Conservation (phyloP, 2,329 filamentous ascomycete genomes). For the Monosporascus sp. region DNA sequence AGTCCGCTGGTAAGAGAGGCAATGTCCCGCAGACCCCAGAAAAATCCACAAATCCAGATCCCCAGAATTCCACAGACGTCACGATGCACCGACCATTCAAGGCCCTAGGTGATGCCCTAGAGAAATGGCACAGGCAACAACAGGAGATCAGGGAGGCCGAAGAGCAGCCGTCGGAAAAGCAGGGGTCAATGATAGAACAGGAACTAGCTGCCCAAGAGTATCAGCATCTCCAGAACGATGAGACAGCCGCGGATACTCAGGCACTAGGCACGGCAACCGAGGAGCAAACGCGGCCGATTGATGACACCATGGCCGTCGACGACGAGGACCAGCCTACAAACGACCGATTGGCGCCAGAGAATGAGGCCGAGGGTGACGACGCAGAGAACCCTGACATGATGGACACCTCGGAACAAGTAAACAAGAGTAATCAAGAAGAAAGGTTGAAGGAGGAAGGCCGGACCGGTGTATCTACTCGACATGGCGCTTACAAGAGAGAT, state of each 20-base stretch:
- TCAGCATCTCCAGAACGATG: slow-evolving; percentile 84
- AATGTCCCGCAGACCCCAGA: slow-evolving; percentile 45
- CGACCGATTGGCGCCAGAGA: slow-evolving; percentile 49
- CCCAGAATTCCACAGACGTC: slow-evolving; percentile 36
- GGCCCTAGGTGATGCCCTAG: slow-evolving; percentile 87
- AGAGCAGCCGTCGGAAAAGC: slow-evolving; percentile 47
- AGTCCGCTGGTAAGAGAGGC: slow-evolving; percentile 60
- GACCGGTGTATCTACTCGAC: slow-evolving; percentile 55
- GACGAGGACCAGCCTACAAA: slow-evolving; percentile 53
- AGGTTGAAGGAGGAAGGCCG: slow-evolving; percentile 49
- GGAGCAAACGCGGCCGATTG: slow-evolving; percentile 79
- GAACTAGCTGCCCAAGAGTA: slow-evolving; percentile 72
- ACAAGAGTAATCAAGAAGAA: slow-evolving; percentile 35
- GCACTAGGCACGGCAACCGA: slow-evolving; percentile 84
- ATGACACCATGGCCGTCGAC: slow-evolving; percentile 85
- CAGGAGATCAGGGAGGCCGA: slow-evolving; percentile 69
- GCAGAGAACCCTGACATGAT: slow-evolving; percentile 43
- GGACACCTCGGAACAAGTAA: slow-evolving; percentile 34
- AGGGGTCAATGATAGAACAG: slow-evolving; percentile 44
- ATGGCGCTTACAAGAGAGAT: slow-evolving; percentile 54
- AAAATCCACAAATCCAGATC: slow-evolving; percentile 37
- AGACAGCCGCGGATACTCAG: slow-evolving; percentile 78
- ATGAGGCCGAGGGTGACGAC: slow-evolving; percentile 40
- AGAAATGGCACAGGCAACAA: slow-evolving; percentile 88
- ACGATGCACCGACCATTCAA: slow-evolving; percentile 71